Base-by-base conservation (phyloP, 2,329 filamentous ascomycete species). In the Beauveria rudraprayagi region DNA sequence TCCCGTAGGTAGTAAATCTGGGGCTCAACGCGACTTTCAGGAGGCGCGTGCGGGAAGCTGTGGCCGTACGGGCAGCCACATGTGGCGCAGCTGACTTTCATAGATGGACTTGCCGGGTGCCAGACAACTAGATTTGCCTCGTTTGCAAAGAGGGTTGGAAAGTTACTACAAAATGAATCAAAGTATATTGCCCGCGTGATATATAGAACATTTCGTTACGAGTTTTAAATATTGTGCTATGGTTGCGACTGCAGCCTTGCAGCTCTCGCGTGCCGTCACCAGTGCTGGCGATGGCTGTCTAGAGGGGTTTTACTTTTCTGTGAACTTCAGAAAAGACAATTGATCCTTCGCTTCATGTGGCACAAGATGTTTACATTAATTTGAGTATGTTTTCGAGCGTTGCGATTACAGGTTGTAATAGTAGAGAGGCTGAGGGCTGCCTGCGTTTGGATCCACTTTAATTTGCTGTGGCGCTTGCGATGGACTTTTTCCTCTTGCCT, bases 1-100 rank as follows among this genome's bases (percentile, higher is more conserved):
- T 37, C 48, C 16, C 3, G 9, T 22, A 4, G 3, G 1, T 34
- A 34, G 28, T n/a, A 53, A 34, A 22, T 58, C 17, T 51, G 56
- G 56, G 56, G 41, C 51, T 34, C 60, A 61, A 54, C 60, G 60
- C 55, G 60, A 47, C 46, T 46, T 61, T 61, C 60, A 61, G 60
- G 60, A 61, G 60, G 60, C 60, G 60, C 60, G 60, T 58, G 60
- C 30, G 17, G 43, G 16, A 37, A 47, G 54, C 40, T 62, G 60
- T 62, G 60, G 60, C 54, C 47, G 54, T 62, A 54, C 47, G 10
- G 19, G 9, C 24, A 40, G 55, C 44, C 55, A 48, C 55, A 17
- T 22, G 56, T 48, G 44, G 43, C 46, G 55, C 55, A 50, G 19
- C 11, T 14, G 2, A 16, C 40, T 8, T 30, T 7, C 26, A 28